A percentile compares a stretch with the other conserved stretches of the same genome.
phyloP scores from a whole-genome alignment of 2,329 filamentous ascomycete species.

The Plenodomus biglobosus region DNA sequence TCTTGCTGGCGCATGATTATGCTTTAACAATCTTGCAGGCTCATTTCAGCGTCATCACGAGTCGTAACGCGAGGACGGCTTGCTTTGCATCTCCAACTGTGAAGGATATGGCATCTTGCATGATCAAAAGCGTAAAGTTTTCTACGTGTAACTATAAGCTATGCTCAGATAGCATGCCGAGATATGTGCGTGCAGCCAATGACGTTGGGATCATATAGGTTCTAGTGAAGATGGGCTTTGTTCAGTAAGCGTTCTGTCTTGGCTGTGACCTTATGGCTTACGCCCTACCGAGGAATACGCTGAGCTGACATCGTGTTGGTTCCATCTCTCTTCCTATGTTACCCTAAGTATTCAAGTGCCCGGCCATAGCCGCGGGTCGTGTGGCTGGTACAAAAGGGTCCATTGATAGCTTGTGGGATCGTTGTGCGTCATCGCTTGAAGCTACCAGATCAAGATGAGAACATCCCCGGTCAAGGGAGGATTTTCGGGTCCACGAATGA shows the following conservation, averaged over 20 bases:
- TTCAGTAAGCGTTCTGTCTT: conserved; percentile 13
- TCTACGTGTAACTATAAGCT: not conserved
- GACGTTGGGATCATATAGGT: not conserved
- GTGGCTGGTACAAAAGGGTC: not conserved
- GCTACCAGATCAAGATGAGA: no score
- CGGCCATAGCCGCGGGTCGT: not conserved
- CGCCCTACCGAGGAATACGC: not conserved
- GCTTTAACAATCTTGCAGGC: not conserved
- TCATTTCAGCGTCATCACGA: not conserved
- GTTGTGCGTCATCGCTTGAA: no score
- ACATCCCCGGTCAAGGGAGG: no score
- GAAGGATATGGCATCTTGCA: not conserved
- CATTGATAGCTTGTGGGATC: no score
- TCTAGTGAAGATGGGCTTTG: not conserved
- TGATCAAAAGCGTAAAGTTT: not conserved
- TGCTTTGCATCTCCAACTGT: not conserved
- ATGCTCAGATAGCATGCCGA: not conserved
- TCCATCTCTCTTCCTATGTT: no score
- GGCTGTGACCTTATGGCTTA: conserved; percentile 6
- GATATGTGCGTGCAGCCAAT: not conserved
- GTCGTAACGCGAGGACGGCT: not conserved
- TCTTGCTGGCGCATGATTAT: not conserved
- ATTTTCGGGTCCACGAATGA: not conserved
- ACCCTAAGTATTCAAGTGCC: not conserved
- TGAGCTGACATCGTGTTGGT: not conserved